A percentile compares a stretch with the other conserved stretches of the same genome.
Conservation (phyloP, 352 stramenopile genomes). For the Globisporangium paroecandrum region DNA sequence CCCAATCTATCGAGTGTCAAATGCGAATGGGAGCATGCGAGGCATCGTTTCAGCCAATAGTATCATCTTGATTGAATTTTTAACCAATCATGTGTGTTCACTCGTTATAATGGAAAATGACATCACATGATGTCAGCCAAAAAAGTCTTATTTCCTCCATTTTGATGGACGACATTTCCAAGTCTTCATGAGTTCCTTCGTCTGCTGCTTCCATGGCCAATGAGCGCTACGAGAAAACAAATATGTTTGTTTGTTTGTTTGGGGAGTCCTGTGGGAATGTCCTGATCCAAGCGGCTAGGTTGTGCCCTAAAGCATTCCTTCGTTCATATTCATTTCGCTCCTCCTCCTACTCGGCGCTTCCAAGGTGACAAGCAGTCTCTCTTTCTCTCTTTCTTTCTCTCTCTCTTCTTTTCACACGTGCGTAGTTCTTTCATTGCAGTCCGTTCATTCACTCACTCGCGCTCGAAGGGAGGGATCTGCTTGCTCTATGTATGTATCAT, state of each 20-base stretch:
- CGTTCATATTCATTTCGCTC: neutral
- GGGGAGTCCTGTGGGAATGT: neutral
- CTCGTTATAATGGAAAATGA: neutral
- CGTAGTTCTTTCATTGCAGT: neutral
- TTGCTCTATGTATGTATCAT: slow-evolving; percentile 5
- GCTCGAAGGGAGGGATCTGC: neutral
- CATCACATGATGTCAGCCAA: neutral
- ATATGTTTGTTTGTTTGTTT: too few relatives aligned
- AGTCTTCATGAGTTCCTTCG: neutral
- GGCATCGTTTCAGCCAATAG: slow-evolving; percentile 6
- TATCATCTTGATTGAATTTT: neutral
- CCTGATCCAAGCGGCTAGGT: neutral
- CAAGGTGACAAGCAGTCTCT: neutral
- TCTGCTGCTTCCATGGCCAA: neutral
- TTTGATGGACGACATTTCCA: neutral
- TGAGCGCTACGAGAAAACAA: too few relatives aligned
- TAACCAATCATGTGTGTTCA: neutral
- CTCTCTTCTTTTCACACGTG: neutral
- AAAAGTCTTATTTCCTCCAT: neutral
- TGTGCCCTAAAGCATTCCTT: neutral
- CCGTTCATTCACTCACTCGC: neutral
- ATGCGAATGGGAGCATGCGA: neutral
- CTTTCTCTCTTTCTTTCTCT: neutral
- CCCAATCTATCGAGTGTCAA: slow-evolving; percentile 6
- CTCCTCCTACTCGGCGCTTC: neutral